Percentiles rank a stretch among this genome's conserved stretches.
phyloP scores from a whole-genome alignment of 495 filamentous ascomycete genomes.

The Neurospora sp. region DNA sequence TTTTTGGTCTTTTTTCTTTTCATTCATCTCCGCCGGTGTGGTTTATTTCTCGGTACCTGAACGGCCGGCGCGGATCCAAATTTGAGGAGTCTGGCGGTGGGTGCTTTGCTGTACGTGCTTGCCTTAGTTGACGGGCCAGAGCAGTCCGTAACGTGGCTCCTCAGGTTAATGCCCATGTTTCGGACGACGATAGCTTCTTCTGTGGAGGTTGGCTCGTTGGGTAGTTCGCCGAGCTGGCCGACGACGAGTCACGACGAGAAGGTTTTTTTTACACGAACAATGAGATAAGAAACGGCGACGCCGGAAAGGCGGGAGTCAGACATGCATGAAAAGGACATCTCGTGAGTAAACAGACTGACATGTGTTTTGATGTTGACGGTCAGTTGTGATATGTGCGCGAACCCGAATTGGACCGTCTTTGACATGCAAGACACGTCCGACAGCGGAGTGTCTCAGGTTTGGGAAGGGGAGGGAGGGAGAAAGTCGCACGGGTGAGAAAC shows the following conservation, averaged over 20 bases:
- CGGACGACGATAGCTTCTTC: not conserved
- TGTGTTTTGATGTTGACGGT: not conserved
- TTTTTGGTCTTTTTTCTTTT: not conserved
- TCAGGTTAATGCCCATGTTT: not conserved
- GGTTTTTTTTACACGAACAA: not conserved
- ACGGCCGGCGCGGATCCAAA: not conserved
- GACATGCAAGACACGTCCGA: not conserved
- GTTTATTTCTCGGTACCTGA: not conserved
- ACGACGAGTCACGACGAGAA: not conserved
- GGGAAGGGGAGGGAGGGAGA: not conserved
- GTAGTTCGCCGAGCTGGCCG: not conserved
- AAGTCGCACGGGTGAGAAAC: not conserved
- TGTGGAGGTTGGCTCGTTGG: not conserved
- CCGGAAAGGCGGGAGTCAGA: not conserved
- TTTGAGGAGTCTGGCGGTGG: not conserved
- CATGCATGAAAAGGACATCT: not conserved
- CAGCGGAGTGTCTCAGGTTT: not conserved
- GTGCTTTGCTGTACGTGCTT: not conserved
- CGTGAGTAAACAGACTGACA: not conserved
- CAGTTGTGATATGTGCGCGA: not conserved
- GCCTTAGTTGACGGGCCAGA: not conserved
- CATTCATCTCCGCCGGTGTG: not conserved
- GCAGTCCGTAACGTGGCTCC: not conserved
- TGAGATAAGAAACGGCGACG: not conserved
- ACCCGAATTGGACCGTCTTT: not conserved